Evolutionary conservation across 2,329 filamentous ascomycete genomes (phyloP), one percentile per base, ranked within the genome.

Genomic region (Teratosphaeria destructans): DNA sequence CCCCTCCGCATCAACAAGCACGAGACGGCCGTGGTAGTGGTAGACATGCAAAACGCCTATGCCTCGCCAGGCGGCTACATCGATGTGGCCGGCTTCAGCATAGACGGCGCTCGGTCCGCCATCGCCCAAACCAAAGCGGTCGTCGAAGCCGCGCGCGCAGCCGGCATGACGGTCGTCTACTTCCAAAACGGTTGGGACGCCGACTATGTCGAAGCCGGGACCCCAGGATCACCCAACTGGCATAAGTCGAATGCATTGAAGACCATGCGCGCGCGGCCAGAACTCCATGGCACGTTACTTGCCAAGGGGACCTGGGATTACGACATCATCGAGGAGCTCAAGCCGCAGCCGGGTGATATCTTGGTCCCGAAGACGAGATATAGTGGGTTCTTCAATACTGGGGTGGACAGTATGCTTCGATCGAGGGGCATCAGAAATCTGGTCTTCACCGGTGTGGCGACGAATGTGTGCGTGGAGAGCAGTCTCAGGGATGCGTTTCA

Each of bases 1-100:
- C 43, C 43, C 16, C 19, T 49, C 16, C 43, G 43, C n/a, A 49
- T 49, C 19, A 49, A 49, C 16, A 49, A 49, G 16, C 43, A 49
- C 19, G 43, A 49, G 19, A 49, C 43, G 43, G 43, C 43, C 16
- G 19, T 49, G 19, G 16, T 62, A 26, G 57, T 62, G 19, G 57
- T 62, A 35, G 62, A 62, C 55, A 61, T 59, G 53, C 62, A 62
- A 54, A 64, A 62, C 37, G 59, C 43, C 11, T 49, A 49, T n/a
- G 43, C 43, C 16, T 49, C 43, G n/a, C 43, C 43, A 3, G 43
- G 43, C 43, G 43, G 43, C 19, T 49, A 49, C 19, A 49, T 49
- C n/a, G 43, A 49, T n/a, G 43, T 49, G 2, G 6, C 43, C n/a
- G 43, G 43, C 19, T n/a, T 49, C 8, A n/a, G 43, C 43, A 49